phyloP scores from a whole-genome alignment of 768 basidiomycete genomes.

The Peribolospora baueri region DNA sequence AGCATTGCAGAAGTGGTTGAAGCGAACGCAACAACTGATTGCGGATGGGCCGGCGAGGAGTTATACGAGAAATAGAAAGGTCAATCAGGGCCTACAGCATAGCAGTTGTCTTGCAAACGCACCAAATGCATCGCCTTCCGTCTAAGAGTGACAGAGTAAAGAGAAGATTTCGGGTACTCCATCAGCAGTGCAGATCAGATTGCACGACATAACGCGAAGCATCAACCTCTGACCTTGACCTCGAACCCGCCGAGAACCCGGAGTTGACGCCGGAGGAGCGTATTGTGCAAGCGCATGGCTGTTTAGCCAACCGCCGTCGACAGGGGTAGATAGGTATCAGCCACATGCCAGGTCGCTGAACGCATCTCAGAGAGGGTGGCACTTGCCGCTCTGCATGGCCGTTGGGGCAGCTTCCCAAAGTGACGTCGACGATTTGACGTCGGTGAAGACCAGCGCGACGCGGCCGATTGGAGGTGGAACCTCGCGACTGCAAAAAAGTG shows the following conservation, averaged over 20 bases:
- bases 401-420: constrained; percentile 89
- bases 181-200: no score
- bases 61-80: no score
- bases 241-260: constrained; percentile 87
- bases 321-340: no score
- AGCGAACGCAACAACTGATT: constrained; percentile 65
- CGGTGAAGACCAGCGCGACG: constrained; percentile 85
- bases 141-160: constrained; percentile 18
- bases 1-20: constrained; percentile 61
- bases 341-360: no score
- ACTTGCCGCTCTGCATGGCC: constrained; percentile 37
- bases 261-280: constrained; percentile 55
- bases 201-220: no score
- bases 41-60: no score
- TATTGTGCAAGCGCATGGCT: constrained; percentile 76
- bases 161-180: no score
- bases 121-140: constrained; percentile 90
- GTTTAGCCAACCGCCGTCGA: no score
- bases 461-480: constrained; percentile 65
- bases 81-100: no score
- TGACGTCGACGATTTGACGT: constrained; percentile 88
- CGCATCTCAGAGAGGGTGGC: no score
- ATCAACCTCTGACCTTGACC: constrained; percentile 33
- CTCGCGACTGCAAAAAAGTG: constrained; percentile 25
- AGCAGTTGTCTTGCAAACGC: no score